Evolutionary conservation across 345 rosid species (phyloP).

Genomic region (Corchorus olitorius): DNA sequence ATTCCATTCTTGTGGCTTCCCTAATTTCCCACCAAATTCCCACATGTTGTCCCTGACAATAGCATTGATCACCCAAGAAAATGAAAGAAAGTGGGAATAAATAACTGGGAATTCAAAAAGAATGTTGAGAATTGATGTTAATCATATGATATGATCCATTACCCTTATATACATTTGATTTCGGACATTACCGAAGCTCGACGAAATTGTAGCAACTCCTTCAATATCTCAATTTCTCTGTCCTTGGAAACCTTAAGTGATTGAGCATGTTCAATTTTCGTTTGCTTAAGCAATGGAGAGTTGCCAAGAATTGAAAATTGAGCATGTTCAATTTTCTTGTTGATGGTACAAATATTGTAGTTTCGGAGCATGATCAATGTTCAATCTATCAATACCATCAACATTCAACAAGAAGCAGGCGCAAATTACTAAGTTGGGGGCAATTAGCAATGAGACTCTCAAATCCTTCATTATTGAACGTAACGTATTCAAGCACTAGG

Average conservation of each 20-base stretch:
- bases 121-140: too few relatives aligned
- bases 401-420: not conserved
- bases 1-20: too few relatives aligned
- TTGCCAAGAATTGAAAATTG: not conserved
- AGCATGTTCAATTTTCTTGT: not conserved
- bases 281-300: not conserved
- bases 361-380: not conserved
- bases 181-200: not conserved
- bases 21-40: too few relatives aligned
- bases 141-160: too few relatives aligned
- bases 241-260: not conserved
- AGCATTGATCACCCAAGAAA: too few relatives aligned
- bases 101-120: too few relatives aligned
- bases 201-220: not conserved
- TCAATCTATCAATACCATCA: not conserved
- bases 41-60: too few relatives aligned
- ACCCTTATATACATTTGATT: too few relatives aligned
- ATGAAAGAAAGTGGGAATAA: too few relatives aligned
- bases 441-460: not conserved
- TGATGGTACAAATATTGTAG: not conserved
- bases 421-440: not conserved
- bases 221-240: not conserved
- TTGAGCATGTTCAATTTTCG: not conserved
- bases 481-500: not conserved
- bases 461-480: not conserved